Percentiles rank a stretch among this genome's conserved stretches.
Evolutionary conservation across 805 yeast species (phyloP).

Genomic region (Scheffersomyces ergatensis): DNA sequence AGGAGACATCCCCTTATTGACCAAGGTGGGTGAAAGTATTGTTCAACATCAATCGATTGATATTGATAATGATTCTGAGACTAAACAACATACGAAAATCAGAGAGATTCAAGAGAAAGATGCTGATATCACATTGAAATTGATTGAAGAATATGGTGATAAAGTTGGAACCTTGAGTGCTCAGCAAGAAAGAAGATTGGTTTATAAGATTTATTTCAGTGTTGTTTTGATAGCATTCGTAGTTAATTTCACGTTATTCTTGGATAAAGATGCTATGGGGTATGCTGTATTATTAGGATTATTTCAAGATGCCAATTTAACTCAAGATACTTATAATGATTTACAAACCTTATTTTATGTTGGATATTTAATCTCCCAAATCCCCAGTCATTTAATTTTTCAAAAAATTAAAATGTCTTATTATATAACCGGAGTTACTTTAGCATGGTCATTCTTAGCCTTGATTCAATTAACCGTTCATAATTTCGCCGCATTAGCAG

Average conservation of each 20-base stretch:
- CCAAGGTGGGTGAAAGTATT: no score
- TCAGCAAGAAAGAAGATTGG: constrained; percentile 8
- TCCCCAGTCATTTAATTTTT: constrained; percentile 38
- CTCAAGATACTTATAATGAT: constrained; percentile 43
- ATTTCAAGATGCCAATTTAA: constrained; percentile 44
- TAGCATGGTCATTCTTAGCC: constrained; percentile 45
- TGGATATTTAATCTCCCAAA: constrained; percentile 46
- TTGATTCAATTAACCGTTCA: constrained; percentile 46
- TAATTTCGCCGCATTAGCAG: constrained; percentile 46
- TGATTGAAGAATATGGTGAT: constrained; percentile 14
- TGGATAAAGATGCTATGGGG: constrained; percentile 52
- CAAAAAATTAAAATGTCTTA: constrained; percentile 44
- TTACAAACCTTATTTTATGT: constrained; percentile 53
- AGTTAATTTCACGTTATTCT: constrained; percentile 37
- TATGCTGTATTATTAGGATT: constrained; percentile 50
- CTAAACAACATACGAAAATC: neutral
- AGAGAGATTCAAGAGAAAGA: constrained; percentile 5
- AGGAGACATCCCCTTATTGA: no score
- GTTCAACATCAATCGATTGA: no score
- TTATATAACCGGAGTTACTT: constrained; percentile 32
- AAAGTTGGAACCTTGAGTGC: constrained; percentile 8
- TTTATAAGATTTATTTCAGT: constrained; percentile 10
- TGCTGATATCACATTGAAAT: constrained; percentile 24
- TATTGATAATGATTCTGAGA: no score
- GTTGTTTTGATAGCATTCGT: constrained; percentile 20